A percentile compares a stretch with the other conserved stretches of the same genome.
phyloP scores from a whole-genome alignment of 192 early-diverging fungal species.

The Entomortierella beljakovae region DNA sequence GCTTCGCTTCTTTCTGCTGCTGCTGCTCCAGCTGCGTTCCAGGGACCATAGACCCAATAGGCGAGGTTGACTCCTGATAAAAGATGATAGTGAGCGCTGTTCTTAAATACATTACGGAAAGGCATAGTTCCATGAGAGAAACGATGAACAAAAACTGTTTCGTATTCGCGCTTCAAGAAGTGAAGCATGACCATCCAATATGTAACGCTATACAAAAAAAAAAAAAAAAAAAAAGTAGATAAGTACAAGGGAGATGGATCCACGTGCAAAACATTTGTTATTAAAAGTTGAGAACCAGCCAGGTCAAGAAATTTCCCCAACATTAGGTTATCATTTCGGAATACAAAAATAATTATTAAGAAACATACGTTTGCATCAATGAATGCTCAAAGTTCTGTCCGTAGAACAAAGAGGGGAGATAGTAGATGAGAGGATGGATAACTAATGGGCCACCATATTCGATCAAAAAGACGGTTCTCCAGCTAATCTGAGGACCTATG shows the following conservation, averaged over 20 bases:
- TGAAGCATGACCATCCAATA: slow-evolving; percentile 81
- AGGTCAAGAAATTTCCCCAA: neutral
- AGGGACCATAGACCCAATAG: slow-evolving; percentile 90
- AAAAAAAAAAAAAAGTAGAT: neutral
- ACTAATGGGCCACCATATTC: slow-evolving; percentile 94
- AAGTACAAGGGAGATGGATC: too few relatives aligned
- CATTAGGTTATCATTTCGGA: neutral
- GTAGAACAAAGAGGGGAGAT: slow-evolving; percentile 76
- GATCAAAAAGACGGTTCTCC: slow-evolving; percentile 93
- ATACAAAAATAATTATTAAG: neutral
- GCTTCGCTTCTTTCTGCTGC: slow-evolving; percentile 55
- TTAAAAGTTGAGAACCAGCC: too few relatives aligned
- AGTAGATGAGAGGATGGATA: slow-evolving; percentile 89
- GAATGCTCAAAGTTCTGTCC: slow-evolving; percentile 74
- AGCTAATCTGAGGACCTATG: slow-evolving; percentile 89
- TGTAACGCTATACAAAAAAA: slow-evolving; percentile 59
- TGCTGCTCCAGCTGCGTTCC: slow-evolving; percentile 65
- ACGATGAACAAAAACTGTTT: slow-evolving; percentile 93
- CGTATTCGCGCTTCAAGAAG: slow-evolving; percentile 93
- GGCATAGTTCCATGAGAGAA: slow-evolving; percentile 98
- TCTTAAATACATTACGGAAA: slow-evolving; percentile 93
- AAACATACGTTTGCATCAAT: slow-evolving; percentile 70
- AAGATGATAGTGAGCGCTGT: slow-evolving; percentile 94
- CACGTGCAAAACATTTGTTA: too few relatives aligned
- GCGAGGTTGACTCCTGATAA: slow-evolving; percentile 87